phyloP scores from a whole-genome alignment of 352 stramenopile genomes.

The Hyaloperonospora arabidopsidis region DNA sequence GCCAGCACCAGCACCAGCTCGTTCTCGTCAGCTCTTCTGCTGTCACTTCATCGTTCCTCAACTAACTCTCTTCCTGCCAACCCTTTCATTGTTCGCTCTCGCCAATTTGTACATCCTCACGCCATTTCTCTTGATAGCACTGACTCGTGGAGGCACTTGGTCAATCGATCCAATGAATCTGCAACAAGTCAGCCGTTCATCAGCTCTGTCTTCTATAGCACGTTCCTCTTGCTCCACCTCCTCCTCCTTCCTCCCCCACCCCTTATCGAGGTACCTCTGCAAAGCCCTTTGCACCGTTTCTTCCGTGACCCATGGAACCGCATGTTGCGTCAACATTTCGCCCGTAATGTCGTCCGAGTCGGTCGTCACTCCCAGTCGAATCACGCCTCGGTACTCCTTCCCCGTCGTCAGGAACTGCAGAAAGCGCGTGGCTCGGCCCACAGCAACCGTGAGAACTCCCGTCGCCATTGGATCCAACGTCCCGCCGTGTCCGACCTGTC shows the following conservation, averaged over 20 bases:
- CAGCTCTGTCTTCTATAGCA: neutral
- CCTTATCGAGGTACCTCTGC: conserved; percentile 28
- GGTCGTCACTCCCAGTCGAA: conserved; percentile 75
- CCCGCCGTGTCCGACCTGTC: conserved; percentile 68
- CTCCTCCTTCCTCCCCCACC: neutral
- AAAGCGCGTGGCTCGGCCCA: conserved; percentile 79
- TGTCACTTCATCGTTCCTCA: neutral
- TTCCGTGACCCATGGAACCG: conserved; percentile 55
- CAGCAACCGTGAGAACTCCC: conserved; percentile 71
- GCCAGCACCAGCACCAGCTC: too few species aligned
- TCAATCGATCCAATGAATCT: conserved; percentile 75
- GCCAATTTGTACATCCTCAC: conserved; percentile 74
- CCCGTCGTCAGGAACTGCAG: conserved; percentile 58
- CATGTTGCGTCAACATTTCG: conserved; percentile 37
- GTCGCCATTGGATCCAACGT: conserved; percentile 87
- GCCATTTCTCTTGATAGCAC: conserved; percentile 71
- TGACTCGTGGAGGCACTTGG: conserved; percentile 70
- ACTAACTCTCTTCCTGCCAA: conserved; percentile 17
- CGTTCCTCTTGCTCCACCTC: neutral
- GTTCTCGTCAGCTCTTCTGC: conserved; percentile 7
- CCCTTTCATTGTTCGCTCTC: conserved; percentile 49
- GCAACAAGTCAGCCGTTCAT: conserved; percentile 8
- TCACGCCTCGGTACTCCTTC: conserved; percentile 69
- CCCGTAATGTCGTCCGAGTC: conserved; percentile 79
- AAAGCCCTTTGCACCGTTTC: conserved; percentile 28